phyloP scores from a whole-genome alignment of 495 filamentous ascomycete genomes.

The Mytilinidion resinicola region DNA sequence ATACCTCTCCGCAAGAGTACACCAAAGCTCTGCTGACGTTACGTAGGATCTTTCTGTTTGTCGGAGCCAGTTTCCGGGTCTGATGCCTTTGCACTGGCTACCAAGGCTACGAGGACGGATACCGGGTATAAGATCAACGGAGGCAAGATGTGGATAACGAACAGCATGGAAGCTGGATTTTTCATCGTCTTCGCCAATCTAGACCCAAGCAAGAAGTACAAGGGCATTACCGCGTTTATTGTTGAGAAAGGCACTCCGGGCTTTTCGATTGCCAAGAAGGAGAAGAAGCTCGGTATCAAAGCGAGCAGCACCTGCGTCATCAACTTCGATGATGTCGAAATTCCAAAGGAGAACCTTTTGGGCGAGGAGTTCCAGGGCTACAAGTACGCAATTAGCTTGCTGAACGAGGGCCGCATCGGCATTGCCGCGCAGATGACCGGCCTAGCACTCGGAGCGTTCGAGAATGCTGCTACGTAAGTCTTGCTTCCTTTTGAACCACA shows the following conservation, averaged over 20 bases:
- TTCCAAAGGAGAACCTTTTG: conserved; percentile 79
- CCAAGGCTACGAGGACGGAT: conserved; percentile 69
- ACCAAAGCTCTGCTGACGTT: not conserved
- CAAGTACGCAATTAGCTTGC: conserved; percentile 91
- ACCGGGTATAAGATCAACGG: conserved; percentile 82
- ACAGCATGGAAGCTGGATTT: conserved; percentile 84
- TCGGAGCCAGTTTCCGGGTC: conserved; percentile 90
- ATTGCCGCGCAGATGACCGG: conserved; percentile 99
- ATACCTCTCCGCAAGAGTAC: not conserved
- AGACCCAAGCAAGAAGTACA: conserved; percentile 80
- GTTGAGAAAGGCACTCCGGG: conserved; percentile 84
- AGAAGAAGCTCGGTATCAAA: conserved; percentile 97
- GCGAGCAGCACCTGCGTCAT: conserved; percentile 94
- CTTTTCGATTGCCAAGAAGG: conserved; percentile 97
- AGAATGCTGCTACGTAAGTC: conserved; percentile 79
- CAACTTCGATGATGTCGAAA: conserved; percentile 94
- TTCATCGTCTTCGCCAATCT: conserved; percentile 99
- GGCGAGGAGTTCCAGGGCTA: conserved; percentile 88
- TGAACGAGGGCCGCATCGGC: conserved; percentile 96
- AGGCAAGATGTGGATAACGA: conserved; percentile 99
- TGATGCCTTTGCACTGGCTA: conserved; percentile 92
- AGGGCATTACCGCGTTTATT: conserved; percentile 93
- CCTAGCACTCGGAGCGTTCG: conserved; percentile 87
- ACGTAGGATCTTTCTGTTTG: conserved; percentile 80
- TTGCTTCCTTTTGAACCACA: too few relatives aligned